These are phyloP conservation scores for Hanseniaspora pseudoguilliermondii DNA, from an alignment of 805 yeast species.

Conservation along the genomic window DNA sequence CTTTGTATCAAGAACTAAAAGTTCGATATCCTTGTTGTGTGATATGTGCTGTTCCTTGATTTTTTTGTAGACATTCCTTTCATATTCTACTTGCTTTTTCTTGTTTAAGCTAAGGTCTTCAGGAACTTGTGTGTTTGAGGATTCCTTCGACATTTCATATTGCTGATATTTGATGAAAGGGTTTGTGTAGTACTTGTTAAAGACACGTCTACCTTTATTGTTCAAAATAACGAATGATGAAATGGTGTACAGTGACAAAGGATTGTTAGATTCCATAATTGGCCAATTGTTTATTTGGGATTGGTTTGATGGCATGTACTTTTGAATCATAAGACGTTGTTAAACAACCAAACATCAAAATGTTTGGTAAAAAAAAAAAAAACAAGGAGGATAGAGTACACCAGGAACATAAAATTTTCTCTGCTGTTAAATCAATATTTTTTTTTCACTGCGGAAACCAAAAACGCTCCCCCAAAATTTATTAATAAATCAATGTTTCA, in stretches of 20 bases:
- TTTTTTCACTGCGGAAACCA: no score
- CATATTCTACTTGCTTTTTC: conserved; percentile 66
- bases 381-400: background rate
- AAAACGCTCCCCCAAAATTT: no score
- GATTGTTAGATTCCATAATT: conserved; percentile 23
- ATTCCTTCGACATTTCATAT: conserved; percentile 15
- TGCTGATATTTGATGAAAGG: conserved; percentile 34
- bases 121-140: conserved; percentile 14
- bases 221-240: conserved; percentile 73
- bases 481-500: no score
- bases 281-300: background rate
- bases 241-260: conserved; percentile 62
- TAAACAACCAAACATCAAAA: no score
- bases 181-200: conserved; percentile 70
- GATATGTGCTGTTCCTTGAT: conserved; percentile 40
- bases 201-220: conserved; percentile 63
- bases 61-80: conserved; percentile 54
- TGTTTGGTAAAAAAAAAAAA: no score
- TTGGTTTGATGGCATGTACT: background rate
- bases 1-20: conserved; percentile 64
- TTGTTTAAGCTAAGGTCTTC: conserved; percentile 28
- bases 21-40: conserved; percentile 51
- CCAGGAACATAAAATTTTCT: background rate
- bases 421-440: no score
- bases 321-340: background rate